Base-by-base conservation (phyloP, 208 protist species). In the Novymonas esmeraldas region DNA sequence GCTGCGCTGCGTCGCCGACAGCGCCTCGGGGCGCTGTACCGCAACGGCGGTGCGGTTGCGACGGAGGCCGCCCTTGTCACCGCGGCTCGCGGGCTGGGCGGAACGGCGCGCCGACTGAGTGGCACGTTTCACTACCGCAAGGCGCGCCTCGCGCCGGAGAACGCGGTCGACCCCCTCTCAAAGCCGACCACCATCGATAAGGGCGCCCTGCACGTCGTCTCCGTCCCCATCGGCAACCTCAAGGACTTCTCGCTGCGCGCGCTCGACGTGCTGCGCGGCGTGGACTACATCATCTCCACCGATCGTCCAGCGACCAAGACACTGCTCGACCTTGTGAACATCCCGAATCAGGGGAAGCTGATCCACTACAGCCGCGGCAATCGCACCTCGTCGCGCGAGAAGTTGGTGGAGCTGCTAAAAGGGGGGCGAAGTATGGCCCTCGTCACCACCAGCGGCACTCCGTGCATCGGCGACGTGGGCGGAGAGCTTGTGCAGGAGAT, bases 181-280 rank as follows among this genome's bases (percentile, higher is more conserved):
- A 89, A 89, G 41, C 90, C 92, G 38, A 78, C 81, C 36, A 81
- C 50, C 50, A 85, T 95, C 42, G 92, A 97, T 65, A 79, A 84
- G 41, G 82, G 71, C 22, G 75, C 81, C 3, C 73, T 97, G 29
- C 88, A 97, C 63, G 76, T 97, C 45, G 92, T 97, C 55, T 91
- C 92, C 9, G 83, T 94, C n/a, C 92, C 92, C 13, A 95, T 97
- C 70, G 92, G 92, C 26, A 97, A 97, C 64, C 58, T 97, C 28
- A 97, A 97, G 45, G 92, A 97, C 78, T 95, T 97, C 78, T 82
- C 86, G 24, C 72, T 92, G 36, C 89, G 92, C 24, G 82, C 88
- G 10, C 62, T 97, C 24, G 89, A 97, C 34, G 81, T 95, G 44
- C 79, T 97, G 45, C 77, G 78, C 18, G 72, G 84, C 6, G 89